Evolutionary conservation across 2,329 filamentous ascomycete species (phyloP).

Genomic region (Furcasterigmium sp.): DNA sequence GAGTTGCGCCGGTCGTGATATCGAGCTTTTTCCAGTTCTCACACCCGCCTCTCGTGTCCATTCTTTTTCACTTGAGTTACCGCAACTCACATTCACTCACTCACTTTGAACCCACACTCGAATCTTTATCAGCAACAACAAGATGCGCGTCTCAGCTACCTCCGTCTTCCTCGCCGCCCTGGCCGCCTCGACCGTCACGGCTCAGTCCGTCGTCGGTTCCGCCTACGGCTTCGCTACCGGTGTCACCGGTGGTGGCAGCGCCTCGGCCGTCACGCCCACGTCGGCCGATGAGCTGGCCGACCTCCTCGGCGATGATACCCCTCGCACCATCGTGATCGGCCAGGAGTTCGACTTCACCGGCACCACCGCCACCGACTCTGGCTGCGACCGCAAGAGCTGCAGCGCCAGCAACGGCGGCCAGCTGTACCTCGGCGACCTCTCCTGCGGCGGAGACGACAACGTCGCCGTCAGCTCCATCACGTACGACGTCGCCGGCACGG

Average conservation of each 20-base stretch:
- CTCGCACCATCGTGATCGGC: constrained; percentile 17
- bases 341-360: constrained; percentile 21
- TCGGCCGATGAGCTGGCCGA: constrained; percentile 37
- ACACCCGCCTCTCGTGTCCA: no score
- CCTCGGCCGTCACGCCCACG: constrained; percentile 34
- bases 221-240: constrained; percentile 26
- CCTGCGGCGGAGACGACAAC: constrained; percentile 12
- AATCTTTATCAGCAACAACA: no score
- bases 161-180: constrained; percentile 6
- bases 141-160: constrained; percentile 24
- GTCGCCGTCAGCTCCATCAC: constrained; percentile 17
- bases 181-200: constrained; percentile 15
- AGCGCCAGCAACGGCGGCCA: constrained; percentile 18
- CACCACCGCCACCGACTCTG: constrained; percentile 14
- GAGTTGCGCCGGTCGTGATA: no score
- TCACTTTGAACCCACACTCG: no score
- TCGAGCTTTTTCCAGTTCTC: no score
- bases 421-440: constrained; percentile 9
- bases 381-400: constrained; percentile 18
- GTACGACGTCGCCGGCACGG: constrained; percentile 18
- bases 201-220: constrained; percentile 20
- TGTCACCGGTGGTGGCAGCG: constrained; percentile 46
- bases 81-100: no score
- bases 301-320: constrained; percentile 18
- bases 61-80: no score